These are phyloP conservation scores for Thelonectria blattea DNA, from an alignment of 2,329 filamentous ascomycete genomes.

Conservation along the genomic window DNA sequence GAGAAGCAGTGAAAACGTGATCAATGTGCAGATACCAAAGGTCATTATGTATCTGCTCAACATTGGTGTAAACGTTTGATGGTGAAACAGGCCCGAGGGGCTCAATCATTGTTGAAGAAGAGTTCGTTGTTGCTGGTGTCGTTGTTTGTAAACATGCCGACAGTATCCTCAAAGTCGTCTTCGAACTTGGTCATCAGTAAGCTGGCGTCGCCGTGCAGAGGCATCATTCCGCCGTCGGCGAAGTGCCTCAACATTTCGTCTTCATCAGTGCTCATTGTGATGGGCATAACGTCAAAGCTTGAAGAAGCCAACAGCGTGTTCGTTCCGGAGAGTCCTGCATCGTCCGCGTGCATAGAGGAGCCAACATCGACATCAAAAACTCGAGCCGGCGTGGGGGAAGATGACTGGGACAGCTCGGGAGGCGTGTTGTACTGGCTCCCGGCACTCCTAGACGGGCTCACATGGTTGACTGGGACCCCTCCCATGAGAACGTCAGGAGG, in stretches of 20 bases:
- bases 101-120: constrained; percentile 53
- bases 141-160: constrained; percentile 59
- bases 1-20: constrained; percentile 20
- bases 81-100: neutral
- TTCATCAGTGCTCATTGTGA: constrained; percentile 47
- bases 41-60: constrained; percentile 15
- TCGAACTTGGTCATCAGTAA: constrained; percentile 61
- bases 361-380: constrained; percentile 56
- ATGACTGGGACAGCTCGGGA: constrained; percentile 66
- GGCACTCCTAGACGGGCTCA: constrained; percentile 58
- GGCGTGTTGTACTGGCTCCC: constrained; percentile 62
- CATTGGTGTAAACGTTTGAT: constrained; percentile 23
- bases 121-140: constrained; percentile 56
- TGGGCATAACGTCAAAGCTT: constrained; percentile 42
- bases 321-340: constrained; percentile 40
- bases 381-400: constrained; percentile 58
- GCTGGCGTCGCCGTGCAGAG: constrained; percentile 53
- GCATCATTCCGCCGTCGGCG: constrained; percentile 49
- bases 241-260: constrained; percentile 54
- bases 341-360: constrained; percentile 41
- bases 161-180: constrained; percentile 56
- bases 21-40: constrained; percentile 20
- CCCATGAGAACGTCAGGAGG: constrained; percentile 48
- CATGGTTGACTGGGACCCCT: constrained; percentile 44
- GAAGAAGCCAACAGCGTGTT: constrained; percentile 43